Evolutionary conservation across 306 rosid species (phyloP).

Genomic region (Rubus parviflorus): DNA sequence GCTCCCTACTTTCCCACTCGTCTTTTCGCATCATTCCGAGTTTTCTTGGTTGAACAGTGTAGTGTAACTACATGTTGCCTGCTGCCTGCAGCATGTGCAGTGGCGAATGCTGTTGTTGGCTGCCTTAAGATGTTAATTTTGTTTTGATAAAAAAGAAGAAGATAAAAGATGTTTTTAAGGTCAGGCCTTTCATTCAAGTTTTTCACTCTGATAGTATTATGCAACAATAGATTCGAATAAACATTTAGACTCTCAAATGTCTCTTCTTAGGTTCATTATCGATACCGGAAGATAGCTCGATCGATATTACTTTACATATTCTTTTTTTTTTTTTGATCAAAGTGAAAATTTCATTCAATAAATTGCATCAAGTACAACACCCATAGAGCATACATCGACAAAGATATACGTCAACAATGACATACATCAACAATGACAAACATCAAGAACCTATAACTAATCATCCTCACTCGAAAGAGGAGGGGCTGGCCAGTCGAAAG

Average conservation of each 20-base stretch:
- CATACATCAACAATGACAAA: too few relatives aligned
- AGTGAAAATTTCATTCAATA: too few relatives aligned
- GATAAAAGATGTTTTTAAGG: neutral
- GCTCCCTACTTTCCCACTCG: neutral
- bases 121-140: neutral
- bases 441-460: too few relatives aligned
- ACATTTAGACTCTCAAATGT: neutral
- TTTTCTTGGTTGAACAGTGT: conserved; percentile 1
- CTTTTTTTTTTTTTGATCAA: too few relatives aligned
- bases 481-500: too few relatives aligned
- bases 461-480: too few relatives aligned
- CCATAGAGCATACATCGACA: too few relatives aligned
- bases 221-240: neutral
- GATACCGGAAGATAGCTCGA: too few relatives aligned
- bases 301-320: too few relatives aligned
- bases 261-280: too few relatives aligned
- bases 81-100: neutral
- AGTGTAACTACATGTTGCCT: neutral
- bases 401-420: too few relatives aligned
- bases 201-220: neutral
- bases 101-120: neutral
- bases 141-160: neutral
- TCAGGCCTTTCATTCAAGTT: neutral
- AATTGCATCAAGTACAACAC: too few relatives aligned
- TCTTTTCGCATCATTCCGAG: neutral